Evolutionary conservation across 441 rosid species (phyloP), one percentile per base, ranked within the genome.

Genomic region (Arabidopsis hybrid): DNA sequence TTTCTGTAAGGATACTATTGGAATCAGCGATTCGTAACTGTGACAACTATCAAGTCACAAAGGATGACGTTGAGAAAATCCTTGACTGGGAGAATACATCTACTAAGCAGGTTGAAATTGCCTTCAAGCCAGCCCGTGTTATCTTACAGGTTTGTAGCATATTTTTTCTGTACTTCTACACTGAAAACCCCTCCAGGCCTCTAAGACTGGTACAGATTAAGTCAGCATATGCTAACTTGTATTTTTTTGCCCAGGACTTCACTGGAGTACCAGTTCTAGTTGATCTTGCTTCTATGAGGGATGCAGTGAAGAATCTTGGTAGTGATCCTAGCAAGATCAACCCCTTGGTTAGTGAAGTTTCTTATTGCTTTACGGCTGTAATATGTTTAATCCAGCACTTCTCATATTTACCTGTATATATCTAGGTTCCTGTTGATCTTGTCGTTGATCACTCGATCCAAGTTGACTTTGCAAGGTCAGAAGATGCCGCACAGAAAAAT

Each of bases 371-470:
- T 77, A 36, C 47, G 34, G 42, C 34, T 60, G 45, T 35, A 13
- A 32, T 47, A 56, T 49, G 58, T 65, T 71, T 12, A 12, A 32
- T 64, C 18, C 51, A 32, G 58, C 29, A n/a, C 1, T 53, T 51
- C 58, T 51, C 71, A 57, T 18, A 31, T 13, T 39, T 39, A 32
- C 32, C 2, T 39, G 26, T 5, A 3, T 34, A 3, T 88, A 46
- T 77, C 73, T 80, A 87, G 93, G 88, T 87, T 63, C 91, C 91
- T 17, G 85, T 88, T 7, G 91, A 87, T 60, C 82, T 88, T 18
- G 91, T 85, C 40, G 35, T 88, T 46, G 83, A 89, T 78, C 91
- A 89, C 75, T 89, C 93, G 65, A 88, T 89, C 72, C 93, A 89
- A 74, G 93, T 87, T 74, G 87, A 89, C 78, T 81, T 83, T 34